phyloP scores from a whole-genome alignment of 2,329 filamentous ascomycete genomes.

The Hypoxylon rubiginosum region DNA sequence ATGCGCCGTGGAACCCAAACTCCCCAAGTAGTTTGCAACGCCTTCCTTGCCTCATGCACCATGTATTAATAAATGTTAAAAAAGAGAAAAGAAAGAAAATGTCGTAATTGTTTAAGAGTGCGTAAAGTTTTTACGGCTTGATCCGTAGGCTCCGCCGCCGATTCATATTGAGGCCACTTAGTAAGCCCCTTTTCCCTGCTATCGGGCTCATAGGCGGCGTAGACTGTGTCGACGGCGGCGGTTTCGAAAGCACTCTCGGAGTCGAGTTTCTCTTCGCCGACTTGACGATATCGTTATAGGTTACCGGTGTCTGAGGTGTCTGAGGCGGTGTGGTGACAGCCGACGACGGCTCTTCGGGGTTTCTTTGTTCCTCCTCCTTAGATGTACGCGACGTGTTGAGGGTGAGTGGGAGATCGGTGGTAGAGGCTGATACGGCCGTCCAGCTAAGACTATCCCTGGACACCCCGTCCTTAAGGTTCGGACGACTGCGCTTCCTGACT shows the following conservation, averaged over 20 bases:
- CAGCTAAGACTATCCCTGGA: slow-evolving; percentile 53
- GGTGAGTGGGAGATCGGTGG: slow-evolving; percentile 36
- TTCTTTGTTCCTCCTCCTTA: slow-evolving; percentile 52
- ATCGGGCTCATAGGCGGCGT: slow-evolving; percentile 43
- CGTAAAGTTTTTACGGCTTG: slow-evolving; percentile 37
- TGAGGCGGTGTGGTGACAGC: slow-evolving; percentile 48
- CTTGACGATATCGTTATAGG: slow-evolving; percentile 63
- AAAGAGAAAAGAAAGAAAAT: neutral
- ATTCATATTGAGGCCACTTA: slow-evolving; percentile 54
- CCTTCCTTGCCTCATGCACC: slow-evolving; percentile 18
- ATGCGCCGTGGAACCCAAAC: slow-evolving; percentile 34
- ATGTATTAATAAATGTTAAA: slow-evolving; percentile 18
- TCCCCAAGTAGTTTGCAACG: slow-evolving; percentile 19
- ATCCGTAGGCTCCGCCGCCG: slow-evolving; percentile 58
- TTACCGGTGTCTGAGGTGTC: slow-evolving; percentile 53
- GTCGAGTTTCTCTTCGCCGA: slow-evolving; percentile 59
- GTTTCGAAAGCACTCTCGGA: slow-evolving; percentile 42
- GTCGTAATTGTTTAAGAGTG: slow-evolving; percentile 3
- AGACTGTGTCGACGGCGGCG: slow-evolving; percentile 37
- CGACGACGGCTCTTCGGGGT: slow-evolving; percentile 43
- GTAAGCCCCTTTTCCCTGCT: slow-evolving; percentile 51
- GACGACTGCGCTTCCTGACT: slow-evolving; percentile 67
- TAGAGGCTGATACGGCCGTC: slow-evolving; percentile 51
- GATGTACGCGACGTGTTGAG: slow-evolving; percentile 44
- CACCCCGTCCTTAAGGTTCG: slow-evolving; percentile 58